phyloP scores from a whole-genome alignment of 2,329 filamentous ascomycete species.

The Fusarium verticillioides region DNA sequence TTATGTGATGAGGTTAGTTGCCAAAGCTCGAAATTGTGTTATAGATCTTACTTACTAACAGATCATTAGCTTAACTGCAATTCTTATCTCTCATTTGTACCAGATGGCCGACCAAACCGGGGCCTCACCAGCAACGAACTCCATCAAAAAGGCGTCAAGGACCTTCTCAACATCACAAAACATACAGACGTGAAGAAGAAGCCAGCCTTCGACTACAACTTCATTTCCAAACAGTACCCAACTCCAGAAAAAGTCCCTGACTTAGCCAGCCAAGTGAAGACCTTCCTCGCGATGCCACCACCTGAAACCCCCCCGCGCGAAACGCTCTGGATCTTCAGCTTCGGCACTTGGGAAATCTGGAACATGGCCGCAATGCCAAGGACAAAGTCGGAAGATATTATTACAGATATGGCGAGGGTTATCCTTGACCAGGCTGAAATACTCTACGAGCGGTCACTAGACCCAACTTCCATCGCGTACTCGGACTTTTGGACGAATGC shows the following conservation, averaged over 20 bases:
- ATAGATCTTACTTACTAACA: conserved; percentile 4
- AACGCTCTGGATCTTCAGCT: conserved; percentile 63
- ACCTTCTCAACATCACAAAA: conserved; percentile 49
- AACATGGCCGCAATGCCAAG: conserved; percentile 60
- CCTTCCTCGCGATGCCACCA: conserved; percentile 56
- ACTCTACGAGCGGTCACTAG: conserved; percentile 57
- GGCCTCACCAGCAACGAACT: conserved; percentile 63
- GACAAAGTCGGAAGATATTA: conserved; percentile 49
- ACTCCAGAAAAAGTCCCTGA: conserved; percentile 54
- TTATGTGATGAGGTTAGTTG: conserved; percentile 58
- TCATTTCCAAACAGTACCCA: conserved; percentile 56
- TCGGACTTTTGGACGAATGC: conserved; percentile 55
- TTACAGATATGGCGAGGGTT: conserved; percentile 52
- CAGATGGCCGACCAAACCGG: conserved; percentile 57
- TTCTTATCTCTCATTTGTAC: conserved; percentile 59
- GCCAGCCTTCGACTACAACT: conserved; percentile 58
- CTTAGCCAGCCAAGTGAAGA: conserved; percentile 56
- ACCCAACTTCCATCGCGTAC: conserved; percentile 56
- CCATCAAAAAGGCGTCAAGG: conserved; percentile 58
- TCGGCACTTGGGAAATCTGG: conserved; percentile 68
- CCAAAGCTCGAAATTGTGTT: not conserved
- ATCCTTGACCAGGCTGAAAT: conserved; percentile 60
- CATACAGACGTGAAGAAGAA: conserved; percentile 47
- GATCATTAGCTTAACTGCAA: conserved; percentile 57
- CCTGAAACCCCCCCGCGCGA: conserved; percentile 53